Conservation (phyloP, 768 basidiomycete genomes). For the Mycena chlorophos region DNA sequence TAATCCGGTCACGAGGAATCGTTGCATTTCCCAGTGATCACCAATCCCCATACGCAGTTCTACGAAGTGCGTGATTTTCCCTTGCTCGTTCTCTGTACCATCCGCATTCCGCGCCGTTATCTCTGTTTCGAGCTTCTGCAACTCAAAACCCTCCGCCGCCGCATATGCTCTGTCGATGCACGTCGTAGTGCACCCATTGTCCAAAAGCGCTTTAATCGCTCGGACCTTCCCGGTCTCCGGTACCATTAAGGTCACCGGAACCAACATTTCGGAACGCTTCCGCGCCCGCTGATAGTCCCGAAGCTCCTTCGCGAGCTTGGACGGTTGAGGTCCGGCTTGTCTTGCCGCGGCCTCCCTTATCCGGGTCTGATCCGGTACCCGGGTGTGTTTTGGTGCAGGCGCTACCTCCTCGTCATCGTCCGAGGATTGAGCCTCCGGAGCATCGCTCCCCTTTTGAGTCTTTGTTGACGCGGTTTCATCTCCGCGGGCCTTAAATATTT, state of each 20-base stretch:
- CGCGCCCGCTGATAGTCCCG: no score
- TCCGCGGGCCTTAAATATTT: no score
- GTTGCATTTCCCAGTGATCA: slow-evolving; percentile 22
- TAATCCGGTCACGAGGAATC: slow-evolving; percentile 25
- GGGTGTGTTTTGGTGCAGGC: no score
- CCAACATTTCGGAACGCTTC: neutral
- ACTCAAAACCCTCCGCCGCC: neutral
- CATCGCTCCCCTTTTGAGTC: no score
- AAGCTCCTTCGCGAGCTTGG: no score
- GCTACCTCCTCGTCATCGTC: no score
- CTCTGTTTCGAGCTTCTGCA: neutral
- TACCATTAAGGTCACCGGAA: neutral
- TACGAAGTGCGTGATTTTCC: slow-evolving; percentile 22
- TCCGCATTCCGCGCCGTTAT: slow-evolving; percentile 22
- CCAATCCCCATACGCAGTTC: slow-evolving; percentile 21
- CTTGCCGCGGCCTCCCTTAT: no score
- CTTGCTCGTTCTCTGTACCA: slow-evolving; percentile 18
- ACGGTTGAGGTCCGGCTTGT: no score
- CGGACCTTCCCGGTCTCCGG: neutral
- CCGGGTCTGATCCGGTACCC: no score
- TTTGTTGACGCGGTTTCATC: no score
- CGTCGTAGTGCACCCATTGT: neutral
- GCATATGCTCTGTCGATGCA: neutral
- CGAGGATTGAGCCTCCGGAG: no score
- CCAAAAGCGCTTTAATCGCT: neutral